phyloP scores from a whole-genome alignment of 2,329 filamentous ascomycete genomes.

The Colletotrichum caudatum region DNA sequence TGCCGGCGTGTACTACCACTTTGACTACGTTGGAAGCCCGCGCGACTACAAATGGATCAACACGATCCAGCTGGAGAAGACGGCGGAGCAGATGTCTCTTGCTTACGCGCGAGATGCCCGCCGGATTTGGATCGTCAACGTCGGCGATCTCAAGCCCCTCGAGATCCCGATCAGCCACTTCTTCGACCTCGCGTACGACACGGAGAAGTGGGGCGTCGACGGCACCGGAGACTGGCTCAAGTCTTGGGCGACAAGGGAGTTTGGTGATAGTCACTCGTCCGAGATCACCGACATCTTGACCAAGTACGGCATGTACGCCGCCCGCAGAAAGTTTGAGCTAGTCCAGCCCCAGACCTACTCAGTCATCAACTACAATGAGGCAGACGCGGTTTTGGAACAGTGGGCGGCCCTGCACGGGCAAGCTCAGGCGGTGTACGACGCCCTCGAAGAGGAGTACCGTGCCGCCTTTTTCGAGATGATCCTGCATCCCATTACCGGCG shows the following conservation, averaged over 20 bases:
- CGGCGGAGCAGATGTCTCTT: conserved; percentile 70
- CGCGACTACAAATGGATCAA: conserved; percentile 71
- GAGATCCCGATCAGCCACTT: conserved; percentile 76
- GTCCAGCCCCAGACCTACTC: conserved; percentile 58
- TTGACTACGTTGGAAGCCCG: conserved; percentile 64
- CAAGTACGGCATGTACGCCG: conserved; percentile 55
- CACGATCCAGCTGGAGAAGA: conserved; percentile 72
- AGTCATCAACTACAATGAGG: conserved; percentile 69
- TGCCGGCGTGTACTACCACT: conserved; percentile 74
- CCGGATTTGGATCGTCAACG: conserved; percentile 75
- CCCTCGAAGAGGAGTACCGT: conserved; percentile 61
- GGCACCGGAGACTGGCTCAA: conserved; percentile 68
- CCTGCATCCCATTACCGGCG: conserved; percentile 67
- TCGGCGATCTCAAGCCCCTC: conserved; percentile 74
- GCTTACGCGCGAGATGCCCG: conserved; percentile 69
- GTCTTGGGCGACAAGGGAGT: conserved; percentile 69
- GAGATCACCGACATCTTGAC: conserved; percentile 63
- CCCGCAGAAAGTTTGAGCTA: conserved; percentile 53
- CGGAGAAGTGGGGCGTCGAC: conserved; percentile 66
- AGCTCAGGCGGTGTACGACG: conserved; percentile 68
- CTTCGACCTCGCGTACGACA: conserved; percentile 76
- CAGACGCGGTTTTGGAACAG: conserved; percentile 62
- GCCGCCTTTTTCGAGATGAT: conserved; percentile 72
- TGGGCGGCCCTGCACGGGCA: conserved; percentile 64
- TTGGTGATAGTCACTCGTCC: conserved; percentile 60